A percentile compares a stretch with the other conserved stretches of the same genome.
Evolutionary conservation across 768 basidiomycete species (phyloP).

Genomic region (Strobilomyces confusus): DNA sequence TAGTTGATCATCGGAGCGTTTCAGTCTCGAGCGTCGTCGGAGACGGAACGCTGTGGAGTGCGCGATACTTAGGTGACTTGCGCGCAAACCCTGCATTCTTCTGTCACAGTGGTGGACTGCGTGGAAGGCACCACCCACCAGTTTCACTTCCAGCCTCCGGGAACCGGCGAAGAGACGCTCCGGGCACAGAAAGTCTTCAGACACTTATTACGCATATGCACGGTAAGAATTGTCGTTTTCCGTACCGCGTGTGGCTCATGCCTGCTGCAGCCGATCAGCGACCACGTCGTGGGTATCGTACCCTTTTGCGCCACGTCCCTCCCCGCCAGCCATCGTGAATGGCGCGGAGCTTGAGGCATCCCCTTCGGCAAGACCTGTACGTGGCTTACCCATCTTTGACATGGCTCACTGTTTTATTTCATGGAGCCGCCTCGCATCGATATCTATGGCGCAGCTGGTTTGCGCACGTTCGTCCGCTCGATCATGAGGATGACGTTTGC

Average conservation of each 20-base stretch:
- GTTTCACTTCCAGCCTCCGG: conserved; percentile 51
- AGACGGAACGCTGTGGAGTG: conserved; percentile 66
- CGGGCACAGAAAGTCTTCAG: conserved; percentile 51
- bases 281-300: conserved; percentile 70
- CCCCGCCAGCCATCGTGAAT: conserved; percentile 34
- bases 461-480: conserved; percentile 70
- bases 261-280: conserved; percentile 53
- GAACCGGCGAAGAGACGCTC: conserved; percentile 28
- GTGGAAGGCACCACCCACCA: conserved; percentile 78
- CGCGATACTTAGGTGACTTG: conserved; percentile 16
- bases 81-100: conserved; percentile 3
- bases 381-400: not conserved
- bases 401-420: not conserved
- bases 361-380: conserved; percentile 13
- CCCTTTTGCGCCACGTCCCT: conserved; percentile 54
- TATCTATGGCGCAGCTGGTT: conserved; percentile 76
- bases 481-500: conserved; percentile 67
- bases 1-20: conserved; percentile 1
- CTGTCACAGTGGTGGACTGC: conserved; percentile 68
- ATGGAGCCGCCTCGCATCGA: conserved; percentile 50
- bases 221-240: conserved; percentile 35
- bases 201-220: conserved; percentile 88
- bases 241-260: not conserved
- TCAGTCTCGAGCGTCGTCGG: conserved; percentile 53
- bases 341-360: conserved; percentile 6